Base-by-base conservation (phyloP, 805 yeast genomes). In the Pichia pseudocactophila region DNA sequence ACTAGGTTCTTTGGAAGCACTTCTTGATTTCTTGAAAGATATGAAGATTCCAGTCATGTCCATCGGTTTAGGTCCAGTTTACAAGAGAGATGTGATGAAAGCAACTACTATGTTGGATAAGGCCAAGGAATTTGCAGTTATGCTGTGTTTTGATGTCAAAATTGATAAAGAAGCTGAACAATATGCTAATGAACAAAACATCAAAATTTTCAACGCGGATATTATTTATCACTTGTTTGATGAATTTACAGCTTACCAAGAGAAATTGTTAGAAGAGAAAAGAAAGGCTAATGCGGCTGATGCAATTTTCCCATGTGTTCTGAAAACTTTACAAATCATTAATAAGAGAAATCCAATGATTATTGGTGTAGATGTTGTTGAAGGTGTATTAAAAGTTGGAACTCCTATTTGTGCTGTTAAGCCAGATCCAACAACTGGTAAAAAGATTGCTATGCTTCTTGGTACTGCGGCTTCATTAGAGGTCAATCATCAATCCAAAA, bases 1-100 rank as follows among this genome's bases (percentile, higher is more conserved):
- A 17, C 76, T 92, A 59, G 99, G 99, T 74, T 89, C 98, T 34
- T 71, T 92, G 57, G 99, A 92, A 70, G 99, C 99, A 3, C 70
- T 92, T 53, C 74, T 92, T 50, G 97, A 90, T 65, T 92, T 92
- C 86, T 76, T 92, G 63, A 90, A 90, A 68, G 95, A 86, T 57
- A 86, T 89, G 97, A 92, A 92, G 74, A 92, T 92, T 65, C 99
- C 99, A 17, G 99, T 92, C 30, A 88, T 90, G 96, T 84, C 96
- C 30, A 89, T 92, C 59, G 95, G 97, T 42, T 74, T 92, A 61
- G 99, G 99, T 57, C 98, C 99, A 42, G 98, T 92, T 32, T 92
- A 69, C 72, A 92, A 90, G 70, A 82, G 97, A 69, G 99, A 92
- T 70, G 96, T 92, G 37, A 92, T 92, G 95, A 86, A 88, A 62